These are phyloP conservation scores for Agapanthus africanus DNA, from an alignment of 106 monocot species.

Conservation along the genomic window DNA sequence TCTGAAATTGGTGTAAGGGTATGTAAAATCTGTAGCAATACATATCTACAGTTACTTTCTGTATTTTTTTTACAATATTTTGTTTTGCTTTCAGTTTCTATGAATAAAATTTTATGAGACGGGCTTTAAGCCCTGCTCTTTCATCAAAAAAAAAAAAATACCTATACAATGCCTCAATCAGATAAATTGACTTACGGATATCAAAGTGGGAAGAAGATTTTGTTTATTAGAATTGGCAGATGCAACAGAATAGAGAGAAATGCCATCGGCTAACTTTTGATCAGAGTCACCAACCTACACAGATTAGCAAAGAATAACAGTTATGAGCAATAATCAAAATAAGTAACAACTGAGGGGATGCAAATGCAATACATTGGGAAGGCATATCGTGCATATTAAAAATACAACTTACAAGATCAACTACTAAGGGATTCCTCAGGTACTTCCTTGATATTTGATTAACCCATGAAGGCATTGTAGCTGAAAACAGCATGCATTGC, in stretches of 20 bases:
- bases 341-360: neutral
- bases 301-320: neutral
- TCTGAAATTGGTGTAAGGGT: too few species aligned
- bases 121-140: too few species aligned
- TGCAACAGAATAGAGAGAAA: slow-evolving; percentile 36
- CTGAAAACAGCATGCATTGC: slow-evolving; percentile 48
- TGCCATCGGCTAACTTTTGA: slow-evolving; percentile 36
- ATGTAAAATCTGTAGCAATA: too few species aligned
- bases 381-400: neutral
- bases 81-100: too few species aligned
- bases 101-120: too few species aligned
- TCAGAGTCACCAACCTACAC: slow-evolving; percentile 36
- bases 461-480: slow-evolving; percentile 55
- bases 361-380: neutral
- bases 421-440: slow-evolving; percentile 32
- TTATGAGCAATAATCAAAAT: neutral
- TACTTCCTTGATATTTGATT: slow-evolving; percentile 33
- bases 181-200: slow-evolving; percentile 44
- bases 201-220: slow-evolving; percentile 37
- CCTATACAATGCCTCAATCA: too few species aligned
- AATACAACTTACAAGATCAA: slow-evolving; percentile 32
- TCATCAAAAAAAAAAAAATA: too few species aligned
- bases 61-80: too few species aligned
- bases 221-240: slow-evolving; percentile 28
- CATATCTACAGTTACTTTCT: too few species aligned